A percentile compares a stretch with the other conserved stretches of the same genome.
Conservation (phyloP, 1,139 yeast genomes). For the Hyphopichia wangnamkhiaoensis region DNA sequence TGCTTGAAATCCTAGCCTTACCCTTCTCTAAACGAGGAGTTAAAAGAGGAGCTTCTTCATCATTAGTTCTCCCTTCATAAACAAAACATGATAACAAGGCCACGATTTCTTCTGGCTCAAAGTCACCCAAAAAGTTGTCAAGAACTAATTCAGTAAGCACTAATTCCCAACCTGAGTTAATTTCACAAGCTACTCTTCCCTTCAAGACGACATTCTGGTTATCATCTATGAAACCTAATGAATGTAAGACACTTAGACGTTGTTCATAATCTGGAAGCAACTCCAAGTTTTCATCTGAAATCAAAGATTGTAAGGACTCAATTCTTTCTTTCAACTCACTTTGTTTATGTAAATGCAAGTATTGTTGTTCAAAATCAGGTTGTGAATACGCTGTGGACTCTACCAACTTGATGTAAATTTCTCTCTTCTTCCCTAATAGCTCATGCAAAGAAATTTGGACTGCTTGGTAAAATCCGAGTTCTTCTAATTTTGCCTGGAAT, state of each 20-base stretch:
- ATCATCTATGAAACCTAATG: conserved; percentile 74
- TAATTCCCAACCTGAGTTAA: conserved; percentile 88
- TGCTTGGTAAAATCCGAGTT: conserved; percentile 41
- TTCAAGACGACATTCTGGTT: conserved; percentile 77
- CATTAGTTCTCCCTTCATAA: conserved; percentile 79
- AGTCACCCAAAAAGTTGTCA: conserved; percentile 89
- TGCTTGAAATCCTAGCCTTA: conserved; percentile 64
- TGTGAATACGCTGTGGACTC: conserved; percentile 30
- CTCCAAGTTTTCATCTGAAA: conserved; percentile 87
- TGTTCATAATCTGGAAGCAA: conserved; percentile 93
- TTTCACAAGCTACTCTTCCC: conserved; percentile 86
- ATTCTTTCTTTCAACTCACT: conserved; percentile 52
- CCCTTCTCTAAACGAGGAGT: conserved; percentile 89
- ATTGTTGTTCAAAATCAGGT: conserved; percentile 50
- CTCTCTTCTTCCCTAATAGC: conserved; percentile 44
- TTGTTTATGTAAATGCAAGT: conserved; percentile 46
- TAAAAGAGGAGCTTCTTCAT: conserved; percentile 57
- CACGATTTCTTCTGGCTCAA: conserved; percentile 94
- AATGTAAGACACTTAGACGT: conserved; percentile 72
- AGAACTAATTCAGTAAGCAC: conserved; percentile 84
- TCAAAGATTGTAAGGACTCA: conserved; percentile 54
- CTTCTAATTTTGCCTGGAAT: conserved; percentile 49
- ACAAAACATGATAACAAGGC: conserved; percentile 91
- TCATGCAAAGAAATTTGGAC: conserved; percentile 58
- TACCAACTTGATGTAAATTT: conserved; percentile 36